Evolutionary conservation across 2,329 filamentous ascomycete species (phyloP).

Genomic region (Beauveria rudraprayagi): DNA sequence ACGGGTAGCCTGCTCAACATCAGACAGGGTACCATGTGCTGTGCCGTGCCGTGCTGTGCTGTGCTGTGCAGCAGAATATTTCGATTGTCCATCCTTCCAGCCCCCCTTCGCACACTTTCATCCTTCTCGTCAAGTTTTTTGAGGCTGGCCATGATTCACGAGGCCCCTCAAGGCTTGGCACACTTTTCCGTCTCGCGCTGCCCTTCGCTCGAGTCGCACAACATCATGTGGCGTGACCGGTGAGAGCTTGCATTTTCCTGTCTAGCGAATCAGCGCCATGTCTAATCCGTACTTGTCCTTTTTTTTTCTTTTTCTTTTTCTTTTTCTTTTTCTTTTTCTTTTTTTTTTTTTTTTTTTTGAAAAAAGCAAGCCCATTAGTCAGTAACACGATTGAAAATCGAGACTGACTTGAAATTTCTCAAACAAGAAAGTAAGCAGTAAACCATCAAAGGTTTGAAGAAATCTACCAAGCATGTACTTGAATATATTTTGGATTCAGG

Average conservation of each 20-base stretch:
- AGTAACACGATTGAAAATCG: background rate
- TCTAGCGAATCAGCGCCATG: background rate
- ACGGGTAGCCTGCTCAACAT: too few relatives aligned
- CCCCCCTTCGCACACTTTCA: too few relatives aligned
- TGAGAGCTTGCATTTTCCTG: conserved; percentile 1
- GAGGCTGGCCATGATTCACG: background rate
- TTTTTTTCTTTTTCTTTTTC: background rate
- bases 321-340: too few relatives aligned
- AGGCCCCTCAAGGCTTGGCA: background rate
- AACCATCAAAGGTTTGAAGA: background rate
- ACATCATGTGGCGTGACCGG: conserved; percentile 8
- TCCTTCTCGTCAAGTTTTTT: background rate
- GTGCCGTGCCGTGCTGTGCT: too few relatives aligned
- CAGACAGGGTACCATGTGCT: too few relatives aligned
- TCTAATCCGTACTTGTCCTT: background rate
- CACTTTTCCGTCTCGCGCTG: background rate
- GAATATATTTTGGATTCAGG: too few relatives aligned
- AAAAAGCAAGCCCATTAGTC: background rate
- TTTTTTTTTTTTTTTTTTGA: too few relatives aligned
- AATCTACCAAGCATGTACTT: background rate
- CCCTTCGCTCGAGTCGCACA: conserved; percentile 6
- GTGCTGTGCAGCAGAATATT: too few relatives aligned
- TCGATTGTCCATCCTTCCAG: too few relatives aligned
- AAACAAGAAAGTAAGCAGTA: background rate
- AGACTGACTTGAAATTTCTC: background rate